Evolutionary conservation across 2,329 filamentous ascomycete genomes (phyloP).

Genomic region (Alternaria atra): DNA sequence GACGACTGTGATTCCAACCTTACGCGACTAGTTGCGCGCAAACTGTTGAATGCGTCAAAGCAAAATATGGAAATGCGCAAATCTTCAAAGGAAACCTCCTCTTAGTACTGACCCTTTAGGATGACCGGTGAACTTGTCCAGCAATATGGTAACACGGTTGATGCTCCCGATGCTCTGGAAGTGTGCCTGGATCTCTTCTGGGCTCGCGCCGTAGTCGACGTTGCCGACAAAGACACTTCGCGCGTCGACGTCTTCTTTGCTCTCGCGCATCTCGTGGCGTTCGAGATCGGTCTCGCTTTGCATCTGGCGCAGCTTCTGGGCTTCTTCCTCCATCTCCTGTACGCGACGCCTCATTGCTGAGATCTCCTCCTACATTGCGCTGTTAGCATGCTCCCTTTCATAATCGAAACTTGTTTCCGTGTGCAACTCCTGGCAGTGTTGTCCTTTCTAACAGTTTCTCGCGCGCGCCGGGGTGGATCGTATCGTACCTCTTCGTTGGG

Average conservation of each 20-base stretch:
- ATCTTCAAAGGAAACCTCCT: slow-evolving; percentile 49
- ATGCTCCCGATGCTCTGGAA: slow-evolving; percentile 98
- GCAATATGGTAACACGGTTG: slow-evolving; percentile 94
- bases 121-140: slow-evolving; percentile 98
- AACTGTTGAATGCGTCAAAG: not conserved
- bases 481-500: slow-evolving; percentile 48
- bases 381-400: slow-evolving; percentile 12
- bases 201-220: slow-evolving; percentile 95
- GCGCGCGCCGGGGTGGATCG: not conserved
- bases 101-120: slow-evolving; percentile 87
- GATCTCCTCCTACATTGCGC: slow-evolving; percentile 51
- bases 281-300: slow-evolving; percentile 78
- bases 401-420: not conserved
- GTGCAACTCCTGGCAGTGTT: not conserved
- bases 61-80: slow-evolving; percentile 5
- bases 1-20: slow-evolving; percentile 2
- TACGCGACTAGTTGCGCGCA: slow-evolving; percentile 4
- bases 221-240: slow-evolving; percentile 98
- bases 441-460: not conserved
- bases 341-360: slow-evolving; percentile 63
- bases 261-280: slow-evolving; percentile 82
- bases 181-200: slow-evolving; percentile 97
- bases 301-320: slow-evolving; percentile 63
- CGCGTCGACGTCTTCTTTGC: slow-evolving; percentile 94
- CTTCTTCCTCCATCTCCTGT: slow-evolving; percentile 67